Evolutionary conservation across 2,329 filamentous ascomycete genomes (phyloP).

Genomic region (Rhinocladiella mackenziei): DNA sequence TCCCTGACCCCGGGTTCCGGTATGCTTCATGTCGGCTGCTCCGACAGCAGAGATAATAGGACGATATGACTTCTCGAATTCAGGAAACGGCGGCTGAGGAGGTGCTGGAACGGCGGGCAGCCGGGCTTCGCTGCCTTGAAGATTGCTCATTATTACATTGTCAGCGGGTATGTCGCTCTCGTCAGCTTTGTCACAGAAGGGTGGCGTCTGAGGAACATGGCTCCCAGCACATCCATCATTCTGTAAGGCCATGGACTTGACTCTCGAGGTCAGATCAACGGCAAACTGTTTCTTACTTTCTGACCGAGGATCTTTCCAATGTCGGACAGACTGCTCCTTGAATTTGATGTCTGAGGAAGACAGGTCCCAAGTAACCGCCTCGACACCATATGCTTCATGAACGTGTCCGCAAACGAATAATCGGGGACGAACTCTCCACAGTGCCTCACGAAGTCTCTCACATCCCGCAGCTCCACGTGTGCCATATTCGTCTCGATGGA

Average conservation of each 20-base stretch:
- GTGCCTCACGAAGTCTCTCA: conserved; percentile 41
- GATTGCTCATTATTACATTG: not conserved
- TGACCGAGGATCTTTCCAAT: conserved; percentile 46
- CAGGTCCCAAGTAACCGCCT: conserved; percentile 48
- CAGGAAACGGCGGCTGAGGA: conserved; percentile 15
- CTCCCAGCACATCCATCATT: conserved; percentile 18
- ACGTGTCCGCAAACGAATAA: conserved; percentile 58
- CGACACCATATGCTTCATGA: conserved; percentile 53
- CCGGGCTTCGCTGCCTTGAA: conserved; percentile 36
- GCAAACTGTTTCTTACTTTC: conserved; percentile 53
- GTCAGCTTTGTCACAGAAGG: conserved; percentile 19
- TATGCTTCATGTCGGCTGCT: not conserved
- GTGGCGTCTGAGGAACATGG: conserved; percentile 2
- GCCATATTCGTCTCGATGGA: conserved; percentile 44
- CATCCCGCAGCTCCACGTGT: conserved; percentile 45
- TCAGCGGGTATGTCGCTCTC: conserved; percentile 14
- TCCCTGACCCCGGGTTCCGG: conserved; percentile 9
- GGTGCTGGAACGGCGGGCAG: conserved; percentile 1
- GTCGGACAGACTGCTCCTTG: conserved; percentile 34
- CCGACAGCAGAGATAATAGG: conserved; percentile 5
- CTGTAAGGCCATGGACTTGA: conserved; percentile 5
- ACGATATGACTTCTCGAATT: conserved; percentile 16
- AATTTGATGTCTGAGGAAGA: conserved; percentile 28
- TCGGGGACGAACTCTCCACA: conserved; percentile 48
- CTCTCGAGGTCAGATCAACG: conserved; percentile 45